Evolutionary conservation across 495 filamentous ascomycete genomes (phyloP), one percentile per base, ranked within the genome.

Genomic region (Aspergillus sclerotiicarbonarius): DNA sequence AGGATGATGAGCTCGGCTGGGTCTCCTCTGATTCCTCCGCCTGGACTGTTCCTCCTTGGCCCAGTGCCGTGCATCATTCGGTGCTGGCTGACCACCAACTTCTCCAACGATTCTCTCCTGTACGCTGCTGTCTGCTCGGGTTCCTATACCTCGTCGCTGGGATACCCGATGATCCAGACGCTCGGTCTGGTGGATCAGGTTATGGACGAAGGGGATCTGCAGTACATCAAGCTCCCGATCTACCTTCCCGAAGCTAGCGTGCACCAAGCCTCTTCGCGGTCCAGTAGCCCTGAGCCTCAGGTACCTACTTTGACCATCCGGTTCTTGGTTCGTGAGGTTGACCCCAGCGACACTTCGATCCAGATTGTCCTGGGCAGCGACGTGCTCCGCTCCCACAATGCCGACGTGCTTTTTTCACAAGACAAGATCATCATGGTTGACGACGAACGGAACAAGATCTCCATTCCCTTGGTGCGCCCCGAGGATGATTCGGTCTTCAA

Each of bases 71-170:
- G 90, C 25, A 96, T 98, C 62, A 91, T 98, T 46, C 89, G 94
- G 51, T 98, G 94, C 76, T 98, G 95, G 93, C 77, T 98, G 54
- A 89, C 87, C 8, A 87, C 84, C 5, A 86, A 88, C 60, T 97
- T 92, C 67, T 92, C 92, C 0, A 91, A 93, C 60, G 86, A 88
- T 55, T 84, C 90, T 9, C 80, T 97, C 6, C 81, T 97, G 6
- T 98, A 98, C 62, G 94, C 94, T 25, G 92, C 88, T 30, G 80
- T 96, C 18, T 98, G 94, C 70, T 92, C 91, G 10, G 95, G 92
- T 10, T 96, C 94, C 13, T 92, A 91, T 71, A 85, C 82, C 64
- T 97, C 94, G 6, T 84, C 83, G 25, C 65, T 98, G 33, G 87
- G 92, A 48, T 81, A 81, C 59, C 81, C 84, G 6, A 76, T 96